Base-by-base conservation (phyloP, 2,329 filamentous ascomycete species). In the Periconia digitata region DNA sequence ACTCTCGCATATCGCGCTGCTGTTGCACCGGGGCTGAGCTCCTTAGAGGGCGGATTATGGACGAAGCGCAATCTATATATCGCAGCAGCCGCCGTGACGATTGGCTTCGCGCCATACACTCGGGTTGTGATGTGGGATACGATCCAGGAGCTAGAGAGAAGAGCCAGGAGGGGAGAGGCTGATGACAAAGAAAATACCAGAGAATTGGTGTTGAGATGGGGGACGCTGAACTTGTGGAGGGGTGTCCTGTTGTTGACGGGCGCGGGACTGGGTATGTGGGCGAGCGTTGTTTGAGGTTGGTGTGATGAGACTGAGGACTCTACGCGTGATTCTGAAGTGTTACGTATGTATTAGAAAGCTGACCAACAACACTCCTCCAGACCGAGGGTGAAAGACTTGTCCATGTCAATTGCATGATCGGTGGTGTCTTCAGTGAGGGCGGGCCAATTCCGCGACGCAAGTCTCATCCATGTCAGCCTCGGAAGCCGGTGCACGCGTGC, bases 201-300 rank as follows among this genome's bases (percentile, higher is more conserved):
- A 36, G 47, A 32, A n/a, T 22, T 58, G 44, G 57, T 58, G 18
- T 43, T 38, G 49, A 49, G 20, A 37, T 56, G 56, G 56, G 56
- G 56, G n/a, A 43, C 17, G 37, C 46, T 45, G 48, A 56, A 54
- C 35, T 46, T 59, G 2, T 41, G 42, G 22, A 43, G 56, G 37
- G 55, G 53, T 13, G 17, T 50, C 12, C 13, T 54, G 42, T 18
- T 57, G 22, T 21, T 57, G 36, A 42, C 35, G 5, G 49, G 39
- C 10, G 49, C 52, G 7, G 54, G 45, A 6, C n/a, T 53, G 43
- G 56, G 54, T 15, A 18, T 42, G 8, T 53, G 49, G 51, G 54
- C 51, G 32, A 55, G 46, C 23, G 29, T 54, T 23, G 18, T 21
- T 40, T 52, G 38, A 45, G 2, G n/a, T n/a, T n/a, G n/a, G n/a